Evolutionary conservation across 495 filamentous ascomycete genomes (phyloP), one percentile per base, ranked within the genome.

Genomic region (Penicillium egyptiacum): DNA sequence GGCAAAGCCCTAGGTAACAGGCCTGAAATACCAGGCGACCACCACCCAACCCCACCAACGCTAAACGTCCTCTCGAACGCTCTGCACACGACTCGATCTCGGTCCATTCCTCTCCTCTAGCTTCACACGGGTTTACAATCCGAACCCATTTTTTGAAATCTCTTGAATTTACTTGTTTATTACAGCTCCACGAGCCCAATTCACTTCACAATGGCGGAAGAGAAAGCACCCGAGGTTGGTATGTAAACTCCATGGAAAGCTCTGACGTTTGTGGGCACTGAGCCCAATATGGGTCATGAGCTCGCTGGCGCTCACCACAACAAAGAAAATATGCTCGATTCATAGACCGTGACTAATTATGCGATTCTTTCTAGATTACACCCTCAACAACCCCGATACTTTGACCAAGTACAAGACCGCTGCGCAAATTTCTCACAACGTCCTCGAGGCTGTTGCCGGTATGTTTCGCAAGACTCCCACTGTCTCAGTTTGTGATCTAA

Each of bases 371-470:
- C 37, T 60, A 97, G 94, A 98, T 73, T 96, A 98, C 81, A 84
- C 91, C 58, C 82, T 97, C 69, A 89, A 88, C 77, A 98, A 98
- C 81, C 92, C 94, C 49, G 93, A 98, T 66, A 96, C 92, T 61
- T 83, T 98, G 62, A 96, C 95, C 72, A 98, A 98, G 81, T 98
- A 98, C 81, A 98, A 96, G 83, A 90, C 88, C 60, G 95, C 94
- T 39, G 94, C 90, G 48, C 81, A 85, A 64, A 98, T 98, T 75
- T 94, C 94, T 37, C 90, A 96, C 70, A 94, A 91, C 77, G 92
- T 95, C 58, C 85, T 98, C 40, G 89, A 92, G 57, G 86, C 88
- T 58, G 92, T 98, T 57, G 80, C 80, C 71, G 80, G 83, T 86
- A 70, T 56, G 75, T 70, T 45, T 25, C 49, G 33, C 55, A 57